Percentiles rank a stretch among this genome's conserved stretches.
phyloP scores from a whole-genome alignment of 2,329 filamentous ascomycete genomes.

The Paecilomyces variotii region DNA sequence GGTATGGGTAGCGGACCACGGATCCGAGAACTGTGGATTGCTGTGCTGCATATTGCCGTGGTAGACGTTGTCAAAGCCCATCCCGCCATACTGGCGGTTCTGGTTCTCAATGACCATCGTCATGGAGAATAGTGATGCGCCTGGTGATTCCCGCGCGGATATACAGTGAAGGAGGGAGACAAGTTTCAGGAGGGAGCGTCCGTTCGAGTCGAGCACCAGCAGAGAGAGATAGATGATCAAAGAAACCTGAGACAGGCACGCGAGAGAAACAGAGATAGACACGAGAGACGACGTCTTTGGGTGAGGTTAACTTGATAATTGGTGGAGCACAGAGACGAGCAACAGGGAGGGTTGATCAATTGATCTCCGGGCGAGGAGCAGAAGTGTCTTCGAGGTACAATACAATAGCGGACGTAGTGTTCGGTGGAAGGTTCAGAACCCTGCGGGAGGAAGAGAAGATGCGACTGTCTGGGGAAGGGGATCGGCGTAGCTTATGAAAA shows the following conservation, averaged over 20 bases:
- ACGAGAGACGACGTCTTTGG: conserved; percentile 1
- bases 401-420: not conserved
- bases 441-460: conserved; percentile 7
- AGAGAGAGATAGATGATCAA: conserved; percentile 1
- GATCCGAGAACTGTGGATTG: conserved; percentile 76
- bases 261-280: not conserved
- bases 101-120: conserved; percentile 92
- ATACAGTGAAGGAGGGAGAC: not conserved
- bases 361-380: not conserved
- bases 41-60: conserved; percentile 56
- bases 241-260: not conserved
- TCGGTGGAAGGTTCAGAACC: not conserved
- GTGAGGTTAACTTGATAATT: not conserved
- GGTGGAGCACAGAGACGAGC: conserved; percentile 7
- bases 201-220: too few species aligned
- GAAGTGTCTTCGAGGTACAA: not conserved
- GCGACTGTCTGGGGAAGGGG: conserved; percentile 32
- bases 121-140: conserved; percentile 50
- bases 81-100: conserved; percentile 69
- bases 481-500: conserved; percentile 39
- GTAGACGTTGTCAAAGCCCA: conserved; percentile 76
- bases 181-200: not conserved
- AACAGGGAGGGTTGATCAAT: not conserved
- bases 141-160: not conserved
- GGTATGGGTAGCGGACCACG: conserved; percentile 61